Evolutionary conservation across 768 basidiomycete genomes (phyloP).

Genomic region (Amanita inopinata): DNA sequence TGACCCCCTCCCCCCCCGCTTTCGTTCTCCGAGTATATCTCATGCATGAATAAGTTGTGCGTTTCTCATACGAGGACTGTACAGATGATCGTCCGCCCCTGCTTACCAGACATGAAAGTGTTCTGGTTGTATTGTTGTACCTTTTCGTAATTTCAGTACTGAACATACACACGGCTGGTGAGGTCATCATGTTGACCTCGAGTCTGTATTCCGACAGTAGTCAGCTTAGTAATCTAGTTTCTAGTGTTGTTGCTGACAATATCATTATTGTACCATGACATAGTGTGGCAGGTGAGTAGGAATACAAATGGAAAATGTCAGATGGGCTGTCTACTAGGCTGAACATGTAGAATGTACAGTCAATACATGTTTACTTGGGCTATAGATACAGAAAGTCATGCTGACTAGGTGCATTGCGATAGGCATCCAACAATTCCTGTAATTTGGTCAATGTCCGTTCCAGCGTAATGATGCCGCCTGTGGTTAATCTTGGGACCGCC

Average conservation of each 20-base stretch:
- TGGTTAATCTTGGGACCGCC: conserved; percentile 67
- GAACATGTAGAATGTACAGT: neutral
- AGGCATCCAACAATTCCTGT: conserved; percentile 29
- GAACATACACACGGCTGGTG: too few relatives aligned
- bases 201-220: too few relatives aligned
- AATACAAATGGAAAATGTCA: conserved; percentile 7
- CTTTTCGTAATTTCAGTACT: neutral
- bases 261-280: neutral
- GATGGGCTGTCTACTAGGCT: neutral
- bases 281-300: neutral
- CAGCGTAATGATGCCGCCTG: conserved; percentile 72
- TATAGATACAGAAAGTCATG: neutral
- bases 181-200: too few relatives aligned
- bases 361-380: conserved; percentile 1
- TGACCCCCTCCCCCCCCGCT: neutral
- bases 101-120: neutral
- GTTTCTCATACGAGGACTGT: conserved; percentile 4
- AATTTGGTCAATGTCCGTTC: conserved; percentile 67
- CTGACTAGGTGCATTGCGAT: conserved; percentile 2
- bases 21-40: conserved; percentile 1
- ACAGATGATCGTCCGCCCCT: neutral
- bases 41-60: conserved; percentile 3
- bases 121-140: conserved; percentile 7
- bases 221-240: too few relatives aligned
- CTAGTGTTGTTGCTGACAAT: neutral